phyloP scores from a whole-genome alignment of 2,329 filamentous ascomycete genomes.

The Claviceps pusilla region DNA sequence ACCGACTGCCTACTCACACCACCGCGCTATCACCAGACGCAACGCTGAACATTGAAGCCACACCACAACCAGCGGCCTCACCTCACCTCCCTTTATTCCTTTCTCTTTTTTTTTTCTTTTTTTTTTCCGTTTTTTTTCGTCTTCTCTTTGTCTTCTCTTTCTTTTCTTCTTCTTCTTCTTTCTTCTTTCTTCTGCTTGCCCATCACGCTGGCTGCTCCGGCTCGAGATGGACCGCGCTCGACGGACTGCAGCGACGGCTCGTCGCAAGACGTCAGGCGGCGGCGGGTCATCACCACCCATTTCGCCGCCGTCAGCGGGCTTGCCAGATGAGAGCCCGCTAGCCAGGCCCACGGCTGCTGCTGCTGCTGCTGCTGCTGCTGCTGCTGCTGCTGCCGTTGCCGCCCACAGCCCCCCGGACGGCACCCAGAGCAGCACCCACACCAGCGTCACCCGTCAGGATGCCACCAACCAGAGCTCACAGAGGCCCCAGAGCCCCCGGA shows the following conservation, averaged over 20 bases:
- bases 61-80: too few relatives aligned
- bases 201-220: constrained; percentile 13
- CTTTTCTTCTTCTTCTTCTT: constrained; percentile 7
- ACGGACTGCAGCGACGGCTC: constrained; percentile 17
- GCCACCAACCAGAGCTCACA: not conserved
- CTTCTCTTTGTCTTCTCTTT: not conserved
- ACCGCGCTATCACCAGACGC: too few relatives aligned
- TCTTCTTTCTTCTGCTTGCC: constrained; percentile 8
- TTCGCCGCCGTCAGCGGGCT: constrained; percentile 18
- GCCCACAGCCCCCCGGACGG: constrained; percentile 16
- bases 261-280: constrained; percentile 17
- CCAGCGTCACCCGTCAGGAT: too few relatives aligned
- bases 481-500: not conserved
- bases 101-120: constrained; percentile 3
- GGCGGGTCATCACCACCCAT: constrained; percentile 18
- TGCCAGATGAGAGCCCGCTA: constrained; percentile 19
- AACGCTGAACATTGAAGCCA: too few relatives aligned
- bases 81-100: not conserved
- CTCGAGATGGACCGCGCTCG: constrained; percentile 24
- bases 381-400: too few relatives aligned
- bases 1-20: too few relatives aligned
- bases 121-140: not conserved
- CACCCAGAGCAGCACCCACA: constrained; percentile 9
- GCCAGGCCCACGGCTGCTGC: too few relatives aligned
- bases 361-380: too few relatives aligned